These are phyloP conservation scores for Apiotrichum akiyoshidainum DNA, from an alignment of 1,284 basidiomycete species.

Conservation along the genomic window DNA sequence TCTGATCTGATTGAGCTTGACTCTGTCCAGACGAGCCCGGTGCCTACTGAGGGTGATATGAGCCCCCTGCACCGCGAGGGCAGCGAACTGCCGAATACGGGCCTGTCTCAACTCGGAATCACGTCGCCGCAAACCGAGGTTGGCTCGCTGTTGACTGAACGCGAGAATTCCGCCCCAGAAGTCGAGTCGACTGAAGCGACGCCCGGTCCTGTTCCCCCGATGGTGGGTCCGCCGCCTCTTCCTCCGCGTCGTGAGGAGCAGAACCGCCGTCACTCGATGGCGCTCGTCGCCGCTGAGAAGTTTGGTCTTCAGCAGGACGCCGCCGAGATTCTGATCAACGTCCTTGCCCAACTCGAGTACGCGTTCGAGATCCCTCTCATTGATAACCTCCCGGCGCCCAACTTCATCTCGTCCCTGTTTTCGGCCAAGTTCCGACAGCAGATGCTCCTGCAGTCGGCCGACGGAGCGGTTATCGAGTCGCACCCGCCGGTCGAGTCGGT, in stretches of 20 bases:
- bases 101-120: slow-evolving; percentile 14
- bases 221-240: slow-evolving; percentile 5
- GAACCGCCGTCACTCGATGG: slow-evolving; percentile 13
- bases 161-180: not conserved
- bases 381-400: slow-evolving; percentile 49
- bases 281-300: slow-evolving; percentile 23
- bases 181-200: slow-evolving; percentile 6
- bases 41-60: slow-evolving; percentile 9
- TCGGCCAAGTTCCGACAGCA: slow-evolving; percentile 82
- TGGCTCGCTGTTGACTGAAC: not conserved
- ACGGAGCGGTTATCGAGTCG: slow-evolving; percentile 51
- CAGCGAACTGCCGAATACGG: slow-evolving; percentile 10
- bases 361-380: slow-evolving; percentile 65
- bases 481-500: slow-evolving; percentile 72
- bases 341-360: slow-evolving; percentile 96
- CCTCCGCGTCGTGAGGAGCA: slow-evolving; percentile 8
- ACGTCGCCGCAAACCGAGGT: slow-evolving; percentile 8
- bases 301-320: slow-evolving; percentile 93
- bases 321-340: slow-evolving; percentile 97
- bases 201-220: not conserved
- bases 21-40: not conserved
- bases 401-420: slow-evolving; percentile 76
- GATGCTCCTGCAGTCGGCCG: slow-evolving; percentile 55
- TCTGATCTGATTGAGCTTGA: slow-evolving; percentile 16
- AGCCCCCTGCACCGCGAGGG: slow-evolving; percentile 5